These are phyloP conservation scores for Emergomyces orientalis DNA, from an alignment of 2,329 filamentous ascomycete genomes.

Conservation along the genomic window DNA sequence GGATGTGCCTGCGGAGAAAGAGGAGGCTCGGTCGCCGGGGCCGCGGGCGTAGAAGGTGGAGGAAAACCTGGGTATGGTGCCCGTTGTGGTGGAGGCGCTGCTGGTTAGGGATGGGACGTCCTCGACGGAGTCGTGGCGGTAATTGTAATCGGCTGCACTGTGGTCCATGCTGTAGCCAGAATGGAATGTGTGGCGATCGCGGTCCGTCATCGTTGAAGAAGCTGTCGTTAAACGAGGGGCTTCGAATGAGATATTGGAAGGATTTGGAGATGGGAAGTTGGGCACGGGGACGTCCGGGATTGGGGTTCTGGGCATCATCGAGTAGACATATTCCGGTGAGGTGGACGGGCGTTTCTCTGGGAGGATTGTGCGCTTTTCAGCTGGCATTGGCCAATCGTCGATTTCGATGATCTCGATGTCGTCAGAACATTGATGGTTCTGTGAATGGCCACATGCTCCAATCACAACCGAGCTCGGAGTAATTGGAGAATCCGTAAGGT, in stretches of 20 bases:
- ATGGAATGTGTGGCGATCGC: slow-evolving; percentile 31
- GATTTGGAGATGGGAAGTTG: slow-evolving; percentile 39
- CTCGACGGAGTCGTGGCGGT: slow-evolving; percentile 37
- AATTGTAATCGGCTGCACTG: slow-evolving; percentile 30
- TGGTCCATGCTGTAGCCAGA: slow-evolving; percentile 26
- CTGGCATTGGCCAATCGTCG: slow-evolving; percentile 22
- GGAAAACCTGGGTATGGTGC: slow-evolving; percentile 36
- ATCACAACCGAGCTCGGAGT: slow-evolving; percentile 11
- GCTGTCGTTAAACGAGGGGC: slow-evolving; percentile 34
- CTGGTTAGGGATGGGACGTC: slow-evolving; percentile 44
- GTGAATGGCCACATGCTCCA: slow-evolving; percentile 7
- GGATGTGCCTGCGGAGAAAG: slow-evolving; percentile 34
- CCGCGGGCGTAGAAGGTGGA: slow-evolving; percentile 34
- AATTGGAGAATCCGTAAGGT: slow-evolving; percentile 8
- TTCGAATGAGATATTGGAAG: slow-evolving; percentile 34
- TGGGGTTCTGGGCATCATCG: slow-evolving; percentile 32
- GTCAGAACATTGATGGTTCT: slow-evolving; percentile 13
- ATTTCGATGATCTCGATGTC: slow-evolving; percentile 25
- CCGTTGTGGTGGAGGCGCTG: slow-evolving; percentile 41
- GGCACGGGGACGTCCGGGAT: slow-evolving; percentile 30
- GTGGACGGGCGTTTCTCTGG: slow-evolving; percentile 36
- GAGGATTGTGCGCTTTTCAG: slow-evolving; percentile 17
- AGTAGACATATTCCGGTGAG: slow-evolving; percentile 32
- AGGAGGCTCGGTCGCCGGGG: slow-evolving; percentile 37
- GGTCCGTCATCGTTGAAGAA: slow-evolving; percentile 34